phyloP scores from a whole-genome alignment of 179 eudicot genomes.

The Silene vulgaris region DNA sequence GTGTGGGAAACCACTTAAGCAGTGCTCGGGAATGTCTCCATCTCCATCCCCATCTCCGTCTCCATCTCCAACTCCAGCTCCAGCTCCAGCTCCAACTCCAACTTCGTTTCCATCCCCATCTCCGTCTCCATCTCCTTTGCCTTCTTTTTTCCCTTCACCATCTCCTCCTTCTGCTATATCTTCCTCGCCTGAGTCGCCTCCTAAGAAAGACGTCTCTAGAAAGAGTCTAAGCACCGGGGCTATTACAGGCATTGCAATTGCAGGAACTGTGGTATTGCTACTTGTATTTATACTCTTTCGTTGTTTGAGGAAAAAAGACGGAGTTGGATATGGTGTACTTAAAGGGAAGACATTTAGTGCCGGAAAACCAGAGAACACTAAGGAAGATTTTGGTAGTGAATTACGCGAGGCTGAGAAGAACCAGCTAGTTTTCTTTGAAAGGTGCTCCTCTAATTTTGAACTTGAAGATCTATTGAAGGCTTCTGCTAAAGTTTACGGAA shows the following conservation, averaged over 20 bases:
- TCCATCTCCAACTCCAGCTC: not conserved
- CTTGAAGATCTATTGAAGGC: slow-evolving; percentile 69
- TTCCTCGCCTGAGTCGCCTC: slow-evolving; percentile 23
- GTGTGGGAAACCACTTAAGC: slow-evolving; percentile 61
- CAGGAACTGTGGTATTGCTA: slow-evolving; percentile 40
- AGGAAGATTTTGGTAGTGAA: slow-evolving; percentile 57
- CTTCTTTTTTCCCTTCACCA: slow-evolving; percentile 1
- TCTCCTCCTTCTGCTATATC: slow-evolving; percentile 2
- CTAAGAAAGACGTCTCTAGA: slow-evolving; percentile 20
- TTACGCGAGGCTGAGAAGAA: slow-evolving; percentile 63
- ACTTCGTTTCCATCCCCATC: not conserved
- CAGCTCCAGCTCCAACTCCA: not conserved
- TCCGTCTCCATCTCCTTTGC: not conserved
- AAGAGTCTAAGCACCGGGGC: slow-evolving; percentile 44
- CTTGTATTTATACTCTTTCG: slow-evolving; percentile 32
- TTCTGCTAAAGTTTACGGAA: slow-evolving; percentile 73
- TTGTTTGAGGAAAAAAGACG: slow-evolving; percentile 48
- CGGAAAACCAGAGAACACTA: slow-evolving; percentile 54
- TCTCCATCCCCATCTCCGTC: slow-evolving; percentile 42
- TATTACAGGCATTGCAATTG: slow-evolving; percentile 56
- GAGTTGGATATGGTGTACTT: slow-evolving; percentile 28
- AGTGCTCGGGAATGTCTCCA: slow-evolving; percentile 36
- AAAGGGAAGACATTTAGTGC: slow-evolving; percentile 48
- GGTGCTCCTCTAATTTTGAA: slow-evolving; percentile 52
- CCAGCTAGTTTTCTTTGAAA: slow-evolving; percentile 52